Base-by-base conservation (phyloP, 225 moss, liverwort and hornwort genomes). In the Polytrichum commune region DNA sequence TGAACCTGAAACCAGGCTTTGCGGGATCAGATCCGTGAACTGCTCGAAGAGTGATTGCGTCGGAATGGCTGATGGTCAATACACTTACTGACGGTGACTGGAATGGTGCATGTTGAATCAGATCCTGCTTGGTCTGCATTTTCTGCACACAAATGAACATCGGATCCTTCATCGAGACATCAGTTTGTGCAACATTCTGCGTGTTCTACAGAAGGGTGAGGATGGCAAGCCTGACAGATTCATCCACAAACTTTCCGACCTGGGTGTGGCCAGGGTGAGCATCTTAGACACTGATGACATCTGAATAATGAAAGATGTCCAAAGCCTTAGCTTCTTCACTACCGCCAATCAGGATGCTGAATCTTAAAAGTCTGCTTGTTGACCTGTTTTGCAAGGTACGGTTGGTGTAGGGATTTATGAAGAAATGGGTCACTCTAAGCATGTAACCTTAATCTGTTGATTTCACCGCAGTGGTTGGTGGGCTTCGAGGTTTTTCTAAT, bases 201-300 rank as follows among this genome's bases (percentile, higher is more conserved):
- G 29, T 64, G 64, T 64, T 30, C 64, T 9, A 64, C 64, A 64
- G 64, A 64, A 64, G 29, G 29, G 18, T 64, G 18, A 29, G 28
- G 64, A 64, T 8, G 64, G 64, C 64, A 29, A 64, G 64, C 64
- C 29, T 64, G 64, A 29, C 64, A 64, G 64, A 13, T 64, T 64
- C 18, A 29, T 64, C 64, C 9, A 64, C 64, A 64, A 64, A 64
- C 29, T 64, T 25, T 25, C 64, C 19, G 64, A 64, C 64, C 27
- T 64, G 64, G 64, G 64, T 19, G 64, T 64, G 18, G 64, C 29
- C 19, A 64, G 64, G 64, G 64, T 64, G 64, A 64, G 64, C 29
- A 19, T 9, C 28, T 64, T 64, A 64, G 10, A 29, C 6, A 64
- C 29, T 29, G 10, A 64, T 64, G 64, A 64, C 27, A 64, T 64